A percentile compares a stretch with the other conserved stretches of the same genome.
Conservation (phyloP, 2,329 filamentous ascomycete genomes). For the Cadophora sp. region DNA sequence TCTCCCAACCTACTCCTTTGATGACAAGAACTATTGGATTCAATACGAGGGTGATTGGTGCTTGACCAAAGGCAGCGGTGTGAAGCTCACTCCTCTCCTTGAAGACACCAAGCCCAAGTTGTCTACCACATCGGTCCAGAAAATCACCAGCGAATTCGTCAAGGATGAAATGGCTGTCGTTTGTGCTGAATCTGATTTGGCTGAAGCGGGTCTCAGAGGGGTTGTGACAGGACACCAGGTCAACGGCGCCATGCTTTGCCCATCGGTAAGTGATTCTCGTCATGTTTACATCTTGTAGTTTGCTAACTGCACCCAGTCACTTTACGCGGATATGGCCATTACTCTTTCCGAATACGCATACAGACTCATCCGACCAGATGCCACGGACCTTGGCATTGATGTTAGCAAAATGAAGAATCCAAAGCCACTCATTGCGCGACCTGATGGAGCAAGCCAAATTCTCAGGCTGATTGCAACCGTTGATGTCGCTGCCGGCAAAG, state of each 20-base stretch:
- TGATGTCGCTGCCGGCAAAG: constrained; percentile 60
- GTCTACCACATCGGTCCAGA: constrained; percentile 63
- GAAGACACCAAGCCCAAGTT: constrained; percentile 52
- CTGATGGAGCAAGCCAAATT: constrained; percentile 57
- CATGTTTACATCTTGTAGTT: not conserved
- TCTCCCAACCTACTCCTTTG: constrained; percentile 72
- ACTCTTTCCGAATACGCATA: constrained; percentile 73
- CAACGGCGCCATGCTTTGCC: constrained; percentile 64
- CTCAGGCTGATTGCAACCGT: constrained; percentile 66
- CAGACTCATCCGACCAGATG: constrained; percentile 64
- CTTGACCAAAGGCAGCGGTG: constrained; percentile 61
- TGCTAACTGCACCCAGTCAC: constrained; percentile 42
- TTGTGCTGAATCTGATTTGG: constrained; percentile 61
- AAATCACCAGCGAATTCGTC: constrained; percentile 59
- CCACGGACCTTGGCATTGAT: constrained; percentile 64
- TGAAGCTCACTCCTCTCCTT: constrained; percentile 15
- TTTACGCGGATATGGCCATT: constrained; percentile 67
- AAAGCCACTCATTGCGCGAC: constrained; percentile 70
- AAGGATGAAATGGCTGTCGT: constrained; percentile 58
- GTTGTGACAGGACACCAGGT: constrained; percentile 64
- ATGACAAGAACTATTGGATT: constrained; percentile 74
- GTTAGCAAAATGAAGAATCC: constrained; percentile 71
- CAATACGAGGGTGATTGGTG: constrained; percentile 72
- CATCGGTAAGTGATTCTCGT: constrained; percentile 51
- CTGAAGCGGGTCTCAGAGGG: constrained; percentile 59